Conservation (phyloP, 495 filamentous ascomycete genomes). For the Evansstolkia leycettana region DNA sequence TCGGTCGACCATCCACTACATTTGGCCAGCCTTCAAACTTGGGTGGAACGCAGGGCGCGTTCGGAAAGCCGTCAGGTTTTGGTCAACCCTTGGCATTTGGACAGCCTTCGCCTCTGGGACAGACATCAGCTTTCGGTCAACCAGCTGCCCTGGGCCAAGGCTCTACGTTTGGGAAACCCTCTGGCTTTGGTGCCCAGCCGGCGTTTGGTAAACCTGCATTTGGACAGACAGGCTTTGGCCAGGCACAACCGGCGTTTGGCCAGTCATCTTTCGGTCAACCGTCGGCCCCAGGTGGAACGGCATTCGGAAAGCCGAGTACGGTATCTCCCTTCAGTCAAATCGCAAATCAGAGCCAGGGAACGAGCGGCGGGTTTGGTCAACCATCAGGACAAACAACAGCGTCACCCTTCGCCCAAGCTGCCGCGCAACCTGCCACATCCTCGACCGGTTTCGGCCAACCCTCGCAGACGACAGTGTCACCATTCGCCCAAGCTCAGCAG, state of each 20-base stretch:
- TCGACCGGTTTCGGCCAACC: neutral
- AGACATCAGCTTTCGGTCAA: slow-evolving; percentile 20
- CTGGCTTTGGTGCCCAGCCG: slow-evolving; percentile 10
- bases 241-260: slow-evolving; percentile 17
- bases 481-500: slow-evolving; percentile 12
- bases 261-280: slow-evolving; percentile 19
- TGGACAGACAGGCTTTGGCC: slow-evolving; percentile 26
- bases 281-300: slow-evolving; percentile 6
- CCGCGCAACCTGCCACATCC: slow-evolving; percentile 1
- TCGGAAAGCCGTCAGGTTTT: slow-evolving; percentile 19
- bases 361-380: slow-evolving; percentile 18
- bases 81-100: slow-evolving; percentile 25
- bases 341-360: slow-evolving; percentile 11
- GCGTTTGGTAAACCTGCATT: slow-evolving; percentile 12
- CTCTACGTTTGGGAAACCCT: slow-evolving; percentile 23
- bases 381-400: slow-evolving; percentile 8
- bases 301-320: slow-evolving; percentile 18
- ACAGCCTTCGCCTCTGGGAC: slow-evolving; percentile 15
- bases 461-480: slow-evolving; percentile 10
- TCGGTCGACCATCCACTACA: slow-evolving; percentile 16
- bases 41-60: slow-evolving; percentile 9
- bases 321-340: slow-evolving; percentile 26
- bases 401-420: slow-evolving; percentile 21
- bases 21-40: slow-evolving; percentile 19
- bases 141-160: slow-evolving; percentile 19